Base-by-base conservation (phyloP, 768 basidiomycete species). In the Psilocybe tampanensis region DNA sequence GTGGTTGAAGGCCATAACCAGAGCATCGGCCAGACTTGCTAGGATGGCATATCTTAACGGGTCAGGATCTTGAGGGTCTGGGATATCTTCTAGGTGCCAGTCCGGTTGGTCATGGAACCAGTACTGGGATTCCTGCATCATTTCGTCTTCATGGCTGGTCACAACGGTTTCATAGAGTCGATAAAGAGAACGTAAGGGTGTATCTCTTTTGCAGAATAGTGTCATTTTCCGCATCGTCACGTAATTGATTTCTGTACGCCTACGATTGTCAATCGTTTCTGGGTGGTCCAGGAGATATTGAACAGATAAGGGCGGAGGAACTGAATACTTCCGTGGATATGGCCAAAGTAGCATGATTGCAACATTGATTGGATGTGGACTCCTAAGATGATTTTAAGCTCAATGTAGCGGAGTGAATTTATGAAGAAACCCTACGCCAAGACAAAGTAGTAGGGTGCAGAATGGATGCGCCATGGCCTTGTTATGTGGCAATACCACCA, bases 31-130 rank as follows among this genome's bases (percentile, higher is more conserved):
- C n/a, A 62, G 26, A 17, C 44, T 52, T 2, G 57, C 60, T 1
- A 58, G 50, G 23, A 55, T 43, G 1, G 60, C 53, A 9, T 55
- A 54, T 11, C 60, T 52, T 15, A 47, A 6, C 1, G 53, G 48
- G 24, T 61, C 45, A 9, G 52, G 48, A 36, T 61, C 56, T 44
- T 55, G 48, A 12, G 56, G 60, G 21, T 61, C 52, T 7, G 49
- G 56, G 3, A 61, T 61, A 24, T 61, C 60, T 29, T 54, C 43
- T 8, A n/a, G n/a, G n/a, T n/a, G n/a, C n/a, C n/a, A n/a, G n/a
- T n/a, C n/a, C n/a, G n/a, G n/a, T n/a, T 57, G 60, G 2, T 8
- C 8, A 12, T 52, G 47, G n/a, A 58, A 61, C 36, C 48, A 45
- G 19, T 58, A 61, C 22, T 58, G 34, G 5, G 49, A 47, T 51